A percentile compares a stretch with the other conserved stretches of the same genome.
Conservation (phyloP, 352 stramenopile genomes). For the Phytophthora melonis region DNA sequence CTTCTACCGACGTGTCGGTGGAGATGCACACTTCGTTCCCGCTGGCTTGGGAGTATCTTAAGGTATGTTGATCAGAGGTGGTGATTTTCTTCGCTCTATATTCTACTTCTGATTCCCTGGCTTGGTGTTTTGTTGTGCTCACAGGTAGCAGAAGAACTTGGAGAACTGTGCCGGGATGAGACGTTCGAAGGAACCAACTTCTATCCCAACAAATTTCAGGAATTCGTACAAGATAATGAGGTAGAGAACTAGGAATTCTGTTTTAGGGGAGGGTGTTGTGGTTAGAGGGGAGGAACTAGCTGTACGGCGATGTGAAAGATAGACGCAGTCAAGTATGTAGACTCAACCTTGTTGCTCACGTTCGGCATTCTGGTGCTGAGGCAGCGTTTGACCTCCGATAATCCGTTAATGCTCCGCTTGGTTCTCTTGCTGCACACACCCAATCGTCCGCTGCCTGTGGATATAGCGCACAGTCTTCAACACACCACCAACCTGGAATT, state of each 20-base stretch:
- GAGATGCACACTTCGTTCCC: constrained; percentile 94
- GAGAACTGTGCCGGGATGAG: constrained; percentile 95
- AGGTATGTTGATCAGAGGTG: constrained; percentile 46
- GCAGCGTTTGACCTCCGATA: neutral
- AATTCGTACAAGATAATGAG: constrained; percentile 46
- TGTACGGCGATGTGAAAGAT: constrained; percentile 29
- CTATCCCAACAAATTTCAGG: constrained; percentile 93
- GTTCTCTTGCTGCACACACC: constrained; percentile 33
- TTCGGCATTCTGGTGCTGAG: constrained; percentile 16
- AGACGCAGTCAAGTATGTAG: constrained; percentile 16
- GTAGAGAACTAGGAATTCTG: constrained; percentile 29
- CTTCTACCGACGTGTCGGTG: constrained; percentile 91
- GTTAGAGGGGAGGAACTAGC: constrained; percentile 10
- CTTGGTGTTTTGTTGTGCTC: constrained; percentile 13
- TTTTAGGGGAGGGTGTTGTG: neutral
- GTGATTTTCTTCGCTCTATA: neutral
- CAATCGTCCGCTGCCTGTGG: constrained; percentile 30
- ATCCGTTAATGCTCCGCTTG: constrained; percentile 32
- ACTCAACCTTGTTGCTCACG: constrained; percentile 19
- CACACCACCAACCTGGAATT: constrained; percentile 43
- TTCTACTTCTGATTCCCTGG: neutral
- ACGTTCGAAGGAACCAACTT: constrained; percentile 96
- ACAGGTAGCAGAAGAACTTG: constrained; percentile 93
- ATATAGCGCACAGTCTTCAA: constrained; percentile 49
- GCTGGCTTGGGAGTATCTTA: constrained; percentile 96